Evolutionary conservation across 345 rosid species (phyloP).

Genomic region (Euclidium syriacum): DNA sequence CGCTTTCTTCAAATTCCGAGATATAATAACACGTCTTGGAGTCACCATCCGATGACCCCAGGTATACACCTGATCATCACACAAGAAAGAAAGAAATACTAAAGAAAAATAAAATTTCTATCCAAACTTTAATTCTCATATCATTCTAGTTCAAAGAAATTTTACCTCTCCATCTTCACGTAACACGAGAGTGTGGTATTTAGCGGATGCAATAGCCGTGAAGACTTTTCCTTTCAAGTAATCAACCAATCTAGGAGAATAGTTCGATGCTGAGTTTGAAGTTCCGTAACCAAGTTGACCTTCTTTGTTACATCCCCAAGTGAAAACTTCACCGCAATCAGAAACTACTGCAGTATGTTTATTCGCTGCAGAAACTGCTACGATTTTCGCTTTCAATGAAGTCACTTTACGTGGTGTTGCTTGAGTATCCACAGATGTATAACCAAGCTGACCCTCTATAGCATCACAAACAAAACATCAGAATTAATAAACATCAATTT

Average conservation of each 20-base stretch:
- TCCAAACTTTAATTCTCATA: not conserved
- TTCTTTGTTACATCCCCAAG: slow-evolving; percentile 98
- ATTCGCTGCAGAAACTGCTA: slow-evolving; percentile 95
- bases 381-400: slow-evolving; percentile 60
- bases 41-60: slow-evolving; percentile 99
- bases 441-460: slow-evolving; percentile 98
- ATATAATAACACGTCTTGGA: slow-evolving; percentile 68
- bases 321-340: slow-evolving; percentile 85
- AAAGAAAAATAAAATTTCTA: slow-evolving; percentile 16
- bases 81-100: slow-evolving; percentile 20
- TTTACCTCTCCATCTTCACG: slow-evolving; percentile 90
- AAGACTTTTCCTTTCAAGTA: slow-evolving; percentile 77
- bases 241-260: slow-evolving; percentile 88
- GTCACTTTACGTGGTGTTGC: slow-evolving; percentile 95
- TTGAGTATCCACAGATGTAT: slow-evolving; percentile 91
- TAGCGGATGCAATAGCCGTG: slow-evolving; percentile 64
- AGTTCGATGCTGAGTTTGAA: slow-evolving; percentile 95
- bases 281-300: slow-evolving; percentile 99
- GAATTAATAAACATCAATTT: not conserved
- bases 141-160: not conserved
- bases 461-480: slow-evolving; percentile 23
- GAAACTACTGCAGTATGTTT: slow-evolving; percentile 94
- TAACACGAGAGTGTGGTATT: slow-evolving; percentile 80
- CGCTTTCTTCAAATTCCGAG: slow-evolving; percentile 70
- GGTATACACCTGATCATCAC: slow-evolving; percentile 60